Conservation (phyloP, 1,284 basidiomycete species). For the Pascua guehoae region DNA sequence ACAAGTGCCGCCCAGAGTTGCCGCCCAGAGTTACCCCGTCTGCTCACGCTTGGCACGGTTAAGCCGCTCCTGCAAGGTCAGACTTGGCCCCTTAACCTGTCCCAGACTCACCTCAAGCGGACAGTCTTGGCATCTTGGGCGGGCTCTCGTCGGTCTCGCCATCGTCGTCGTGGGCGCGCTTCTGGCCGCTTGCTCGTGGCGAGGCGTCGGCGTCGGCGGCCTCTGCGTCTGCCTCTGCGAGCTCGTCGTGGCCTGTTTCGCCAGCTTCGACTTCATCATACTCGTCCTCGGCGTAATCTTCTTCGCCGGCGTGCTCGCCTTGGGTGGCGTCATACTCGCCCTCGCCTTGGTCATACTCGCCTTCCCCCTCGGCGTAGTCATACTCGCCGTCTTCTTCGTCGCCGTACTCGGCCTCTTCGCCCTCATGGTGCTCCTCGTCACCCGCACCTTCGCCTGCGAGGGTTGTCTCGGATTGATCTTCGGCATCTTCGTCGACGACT, state of each 20-base stretch:
- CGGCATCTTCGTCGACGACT: not conserved
- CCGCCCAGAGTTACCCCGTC: too few species aligned
- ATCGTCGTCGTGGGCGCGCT: too few species aligned
- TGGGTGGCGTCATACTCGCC: not conserved
- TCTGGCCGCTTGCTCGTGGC: too few species aligned
- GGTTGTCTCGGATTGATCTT: not conserved
- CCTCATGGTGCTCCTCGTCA: not conserved
- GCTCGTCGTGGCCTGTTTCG: not conserved
- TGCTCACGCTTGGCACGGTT: too few species aligned
- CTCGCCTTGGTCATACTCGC: not conserved
- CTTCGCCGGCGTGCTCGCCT: not conserved
- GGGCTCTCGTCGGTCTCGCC: too few species aligned
- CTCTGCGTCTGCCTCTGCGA: not conserved
- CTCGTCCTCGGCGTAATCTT: not conserved
- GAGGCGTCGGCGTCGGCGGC: not conserved
- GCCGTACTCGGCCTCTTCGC: slow-evolving; percentile 2
- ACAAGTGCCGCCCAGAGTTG: too few species aligned
- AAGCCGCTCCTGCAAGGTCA: too few species aligned
- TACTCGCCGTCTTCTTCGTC: not conserved
- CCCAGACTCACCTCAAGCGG: too few species aligned
- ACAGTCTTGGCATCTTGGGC: too few species aligned
- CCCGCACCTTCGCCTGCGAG: not conserved
- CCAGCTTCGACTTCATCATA: not conserved
- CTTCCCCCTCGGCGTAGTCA: not conserved
- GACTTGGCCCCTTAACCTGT: too few species aligned